Evolutionary conservation across 2,329 filamentous ascomycete species (phyloP).

Genomic region (Fusarium sacchari): DNA sequence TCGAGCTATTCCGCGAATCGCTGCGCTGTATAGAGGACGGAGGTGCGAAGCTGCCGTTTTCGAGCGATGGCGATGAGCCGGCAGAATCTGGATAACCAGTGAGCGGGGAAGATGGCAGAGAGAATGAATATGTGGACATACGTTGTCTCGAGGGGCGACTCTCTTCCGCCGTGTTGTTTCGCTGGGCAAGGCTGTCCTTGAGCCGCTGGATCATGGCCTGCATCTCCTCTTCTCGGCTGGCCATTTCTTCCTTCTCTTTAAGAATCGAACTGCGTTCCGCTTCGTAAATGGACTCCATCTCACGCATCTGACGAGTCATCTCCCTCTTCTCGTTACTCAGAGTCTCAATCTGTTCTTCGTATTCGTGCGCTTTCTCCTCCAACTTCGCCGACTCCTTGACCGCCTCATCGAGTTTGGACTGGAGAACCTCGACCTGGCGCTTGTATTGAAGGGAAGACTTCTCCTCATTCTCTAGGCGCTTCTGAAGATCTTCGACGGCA

Average conservation of each 20-base stretch:
- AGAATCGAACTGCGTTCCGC: slow-evolving; percentile 86
- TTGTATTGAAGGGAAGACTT: slow-evolving; percentile 79
- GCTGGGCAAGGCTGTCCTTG: slow-evolving; percentile 87
- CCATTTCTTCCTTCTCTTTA: slow-evolving; percentile 91
- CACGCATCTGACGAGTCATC: slow-evolving; percentile 81
- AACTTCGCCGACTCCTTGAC: slow-evolving; percentile 83
- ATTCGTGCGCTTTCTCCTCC: slow-evolving; percentile 88
- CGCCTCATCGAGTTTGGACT: slow-evolving; percentile 86
- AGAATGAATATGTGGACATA: slow-evolving; percentile 50
- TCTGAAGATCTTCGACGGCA: slow-evolving; percentile 84
- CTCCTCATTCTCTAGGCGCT: slow-evolving; percentile 84
- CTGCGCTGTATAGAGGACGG: slow-evolving; percentile 85
- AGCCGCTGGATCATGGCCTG: slow-evolving; percentile 88
- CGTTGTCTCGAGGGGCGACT: slow-evolving; percentile 67
- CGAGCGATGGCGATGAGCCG: slow-evolving; percentile 74
- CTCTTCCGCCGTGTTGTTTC: slow-evolving; percentile 69
- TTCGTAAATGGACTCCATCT: slow-evolving; percentile 93
- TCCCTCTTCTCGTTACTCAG: slow-evolving; percentile 89
- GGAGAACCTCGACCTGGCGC: slow-evolving; percentile 86
- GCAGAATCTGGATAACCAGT: slow-evolving; percentile 46
- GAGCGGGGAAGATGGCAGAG: slow-evolving; percentile 19
- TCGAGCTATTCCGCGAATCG: slow-evolving; percentile 89
- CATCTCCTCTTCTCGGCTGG: slow-evolving; percentile 87
- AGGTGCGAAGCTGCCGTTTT: slow-evolving; percentile 84
- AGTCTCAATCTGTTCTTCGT: slow-evolving; percentile 82